Percentiles rank a stretch among this genome's conserved stretches.
These are phyloP conservation scores for Claviceps citrina DNA, from an alignment of 2,329 filamentous ascomycete species.

Conservation along the genomic window DNA sequence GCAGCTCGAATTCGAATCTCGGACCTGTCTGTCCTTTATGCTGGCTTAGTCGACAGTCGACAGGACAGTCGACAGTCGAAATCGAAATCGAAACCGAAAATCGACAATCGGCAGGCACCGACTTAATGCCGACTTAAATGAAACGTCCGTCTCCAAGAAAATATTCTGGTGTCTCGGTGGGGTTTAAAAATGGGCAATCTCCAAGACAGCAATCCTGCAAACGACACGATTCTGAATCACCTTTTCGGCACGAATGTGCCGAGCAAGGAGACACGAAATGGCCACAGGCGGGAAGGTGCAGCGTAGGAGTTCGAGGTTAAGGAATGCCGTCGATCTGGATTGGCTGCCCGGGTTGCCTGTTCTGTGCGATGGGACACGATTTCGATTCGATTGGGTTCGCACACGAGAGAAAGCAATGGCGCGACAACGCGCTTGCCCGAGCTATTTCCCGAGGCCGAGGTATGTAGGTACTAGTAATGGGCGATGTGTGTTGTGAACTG, in stretches of 20 bases:
- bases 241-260: conserved; percentile 6
- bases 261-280: conserved; percentile 5
- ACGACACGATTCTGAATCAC: conserved; percentile 4
- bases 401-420: conserved; percentile 1
- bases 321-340: neutral
- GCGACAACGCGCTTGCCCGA: neutral
- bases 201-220: conserved; percentile 6
- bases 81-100: too few species aligned
- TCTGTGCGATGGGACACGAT: conserved; percentile 1
- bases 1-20: neutral
- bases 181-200: conserved; percentile 1
- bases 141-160: neutral
- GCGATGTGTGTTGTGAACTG: too few species aligned
- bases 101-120: neutral
- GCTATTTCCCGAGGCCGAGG: neutral
- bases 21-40: neutral
- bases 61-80: too few species aligned
- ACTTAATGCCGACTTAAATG: neutral
- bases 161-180: neutral
- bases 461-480: too few species aligned
- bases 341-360: conserved; percentile 1
- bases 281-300: conserved; percentile 6
- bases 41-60: neutral
- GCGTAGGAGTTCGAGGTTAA: neutral
- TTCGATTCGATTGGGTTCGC: neutral